Base-by-base conservation (phyloP, 1,139 yeast genomes). In the Pichia sp. region DNA sequence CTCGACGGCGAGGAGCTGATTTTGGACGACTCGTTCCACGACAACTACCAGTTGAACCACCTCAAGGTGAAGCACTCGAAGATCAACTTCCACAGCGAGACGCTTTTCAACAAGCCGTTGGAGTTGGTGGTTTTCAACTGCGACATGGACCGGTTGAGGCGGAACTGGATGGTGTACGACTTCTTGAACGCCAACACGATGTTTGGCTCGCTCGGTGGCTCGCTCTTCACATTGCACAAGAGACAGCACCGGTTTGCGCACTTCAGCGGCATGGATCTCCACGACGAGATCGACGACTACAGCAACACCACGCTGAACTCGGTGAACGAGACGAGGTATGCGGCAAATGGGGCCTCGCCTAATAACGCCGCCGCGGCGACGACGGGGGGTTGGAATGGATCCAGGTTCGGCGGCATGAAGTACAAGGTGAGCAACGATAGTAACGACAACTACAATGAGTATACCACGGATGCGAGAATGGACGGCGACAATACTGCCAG, bases 151-250 rank as follows among this genome's bases (percentile, higher is more conserved):
- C 77, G 74, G 56, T 65, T 86, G 41, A 72, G 88, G 45, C 77
- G 83, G 18, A 74, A 78, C 52, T 75, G 85, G 69, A 62, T 83
- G 41, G 70, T 83, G 49, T 70, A 83, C 52, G 93, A 85, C 66
- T 75, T 85, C 53, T 78, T 86, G 69, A 82, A 82, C 63, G 87
- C 90, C 16, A 75, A 75, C 54, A 81, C 83, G 50, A 83, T 84
- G 28, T 81, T 85, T 18, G 95, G 95, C 0, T 80, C 90, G 1
- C 74, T 85, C 13, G 85, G 85, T 61, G 85, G 85, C 54, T 80
- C 93, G 0, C 73, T 86, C 70, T 85, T 85, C 68, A 84, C 89
- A 2, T 76, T 86, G 22, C 93, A 85, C 60, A 84, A 84, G 58
- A 70, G 80, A 55, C 82, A 78, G 57, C 74, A 75, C 54, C 72